Evolutionary conservation across 2,329 filamentous ascomycete species (phyloP).

Genomic region (Hymenoscyphus fructigenus): DNA sequence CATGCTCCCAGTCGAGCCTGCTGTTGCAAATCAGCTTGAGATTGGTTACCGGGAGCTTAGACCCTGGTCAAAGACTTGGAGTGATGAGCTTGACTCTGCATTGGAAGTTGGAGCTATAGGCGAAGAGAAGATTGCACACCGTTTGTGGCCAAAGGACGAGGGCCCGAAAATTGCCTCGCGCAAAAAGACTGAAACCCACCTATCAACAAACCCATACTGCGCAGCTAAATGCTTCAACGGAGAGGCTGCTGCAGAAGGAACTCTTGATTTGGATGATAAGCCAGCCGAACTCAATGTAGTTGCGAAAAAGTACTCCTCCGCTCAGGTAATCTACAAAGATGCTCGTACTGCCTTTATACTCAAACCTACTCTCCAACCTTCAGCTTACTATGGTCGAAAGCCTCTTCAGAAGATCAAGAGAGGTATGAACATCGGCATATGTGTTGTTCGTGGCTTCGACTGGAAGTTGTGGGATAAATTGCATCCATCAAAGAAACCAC

Average conservation of each 20-base stretch:
- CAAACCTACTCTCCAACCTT: conserved; percentile 81
- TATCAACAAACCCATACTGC: conserved; percentile 53
- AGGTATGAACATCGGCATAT: conserved; percentile 77
- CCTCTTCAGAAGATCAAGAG: conserved; percentile 80
- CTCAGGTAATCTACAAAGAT: conserved; percentile 86
- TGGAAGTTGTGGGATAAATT: conserved; percentile 72
- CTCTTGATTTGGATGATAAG: conserved; percentile 35
- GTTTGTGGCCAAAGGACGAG: conserved; percentile 68
- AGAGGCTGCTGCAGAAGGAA: conserved; percentile 57
- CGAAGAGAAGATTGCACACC: conserved; percentile 84
- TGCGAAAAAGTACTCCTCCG: conserved; percentile 64
- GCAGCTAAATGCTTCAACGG: conserved; percentile 59
- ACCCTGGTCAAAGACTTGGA: conserved; percentile 91
- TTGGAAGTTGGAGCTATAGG: conserved; percentile 85
- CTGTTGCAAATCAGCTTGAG: conserved; percentile 88
- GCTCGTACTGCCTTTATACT: conserved; percentile 75
- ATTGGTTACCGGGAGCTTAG: conserved; percentile 83
- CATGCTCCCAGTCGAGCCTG: conserved; percentile 83
- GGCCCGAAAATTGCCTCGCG: conserved; percentile 37
- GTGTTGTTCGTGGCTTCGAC: conserved; percentile 88
- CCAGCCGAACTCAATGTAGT: conserved; percentile 19
- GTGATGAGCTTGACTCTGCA: conserved; percentile 85
- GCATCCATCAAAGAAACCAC: conserved; percentile 45
- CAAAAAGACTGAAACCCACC: conserved; percentile 20
- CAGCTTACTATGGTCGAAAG: conserved; percentile 76